These are phyloP conservation scores for Melampsora larici-populina DNA, from an alignment of 1,284 basidiomycete genomes.

Conservation along the genomic window DNA sequence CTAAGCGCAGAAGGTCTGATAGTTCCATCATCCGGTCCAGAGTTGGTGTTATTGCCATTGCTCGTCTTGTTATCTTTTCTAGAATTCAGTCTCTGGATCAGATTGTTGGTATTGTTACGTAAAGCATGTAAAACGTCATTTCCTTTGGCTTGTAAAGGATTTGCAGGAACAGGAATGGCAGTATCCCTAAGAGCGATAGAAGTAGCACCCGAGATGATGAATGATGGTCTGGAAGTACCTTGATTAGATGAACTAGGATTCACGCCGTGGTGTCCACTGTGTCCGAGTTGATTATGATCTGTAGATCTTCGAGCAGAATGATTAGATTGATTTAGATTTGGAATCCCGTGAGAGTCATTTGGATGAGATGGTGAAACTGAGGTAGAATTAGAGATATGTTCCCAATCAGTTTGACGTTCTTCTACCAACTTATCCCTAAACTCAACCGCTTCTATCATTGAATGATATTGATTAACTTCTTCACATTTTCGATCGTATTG, in stretches of 20 bases:
- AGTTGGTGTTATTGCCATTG: background rate
- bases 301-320: background rate
- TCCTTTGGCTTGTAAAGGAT: conserved; percentile 39
- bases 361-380: background rate
- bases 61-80: conserved; percentile 27
- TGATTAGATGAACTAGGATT: background rate
- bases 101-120: conserved; percentile 38
- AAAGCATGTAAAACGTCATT: conserved; percentile 41
- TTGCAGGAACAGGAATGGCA: conserved; percentile 30
- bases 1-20: conserved; percentile 25
- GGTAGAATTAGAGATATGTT: conserved; percentile 20
- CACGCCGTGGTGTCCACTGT: background rate
- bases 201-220: conserved; percentile 43
- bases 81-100: conserved; percentile 42
- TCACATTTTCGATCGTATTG: conserved; percentile 41
- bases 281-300: background rate
- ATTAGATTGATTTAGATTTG: background rate
- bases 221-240: conserved; percentile 1
- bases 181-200: conserved; percentile 41
- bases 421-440: conserved; percentile 37
- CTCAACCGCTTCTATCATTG: conserved; percentile 22
- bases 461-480: conserved; percentile 34
- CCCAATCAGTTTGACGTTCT: conserved; percentile 35
- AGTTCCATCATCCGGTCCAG: conserved; percentile 6
- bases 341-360: background rate